A percentile compares a stretch with the other conserved stretches of the same genome.
Evolutionary conservation across 306 rosid genomes (phyloP).

Genomic region (Mimosa bimucronata): DNA sequence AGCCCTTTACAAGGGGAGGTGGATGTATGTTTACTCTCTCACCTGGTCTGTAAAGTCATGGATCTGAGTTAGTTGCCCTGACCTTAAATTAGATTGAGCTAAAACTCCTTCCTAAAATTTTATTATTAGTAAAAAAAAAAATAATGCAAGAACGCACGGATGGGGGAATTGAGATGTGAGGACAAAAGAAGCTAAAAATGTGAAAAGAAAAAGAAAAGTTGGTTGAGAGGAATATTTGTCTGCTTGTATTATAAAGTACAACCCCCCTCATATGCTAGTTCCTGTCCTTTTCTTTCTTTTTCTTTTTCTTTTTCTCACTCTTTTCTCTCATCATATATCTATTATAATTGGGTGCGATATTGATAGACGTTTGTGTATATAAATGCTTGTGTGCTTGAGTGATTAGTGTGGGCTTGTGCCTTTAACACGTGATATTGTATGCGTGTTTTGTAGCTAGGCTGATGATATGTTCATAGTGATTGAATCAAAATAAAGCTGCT

Average conservation of each 20-base stretch:
- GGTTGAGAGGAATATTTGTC: neutral
- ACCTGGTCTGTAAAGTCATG: too few species aligned
- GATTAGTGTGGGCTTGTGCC: neutral
- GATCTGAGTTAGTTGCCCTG: too few species aligned
- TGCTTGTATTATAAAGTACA: conserved; percentile 7
- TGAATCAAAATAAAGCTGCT: conserved; percentile 2
- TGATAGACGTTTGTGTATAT: neutral
- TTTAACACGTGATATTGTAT: neutral
- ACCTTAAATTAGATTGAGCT: too few species aligned
- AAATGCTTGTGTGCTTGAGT: neutral
- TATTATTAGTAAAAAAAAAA: too few species aligned
- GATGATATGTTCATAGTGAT: too few species aligned
- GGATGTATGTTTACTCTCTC: too few species aligned
- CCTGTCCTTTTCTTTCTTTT: neutral
- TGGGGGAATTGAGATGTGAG: neutral
- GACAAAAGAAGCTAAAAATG: neutral
- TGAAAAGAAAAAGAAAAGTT: neutral
- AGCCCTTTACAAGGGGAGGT: too few species aligned
- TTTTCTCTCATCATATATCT: neutral
- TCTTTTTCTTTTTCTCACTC: neutral
- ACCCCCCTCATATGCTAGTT: neutral
- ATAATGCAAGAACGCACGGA: neutral
- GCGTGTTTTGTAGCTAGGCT: too few species aligned
- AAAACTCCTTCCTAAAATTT: too few species aligned
- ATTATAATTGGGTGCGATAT: neutral